Percentiles rank a stretch among this genome's conserved stretches.
Evolutionary conservation across 805 yeast genomes (phyloP).

Genomic region (Huiozyma sinensis): DNA sequence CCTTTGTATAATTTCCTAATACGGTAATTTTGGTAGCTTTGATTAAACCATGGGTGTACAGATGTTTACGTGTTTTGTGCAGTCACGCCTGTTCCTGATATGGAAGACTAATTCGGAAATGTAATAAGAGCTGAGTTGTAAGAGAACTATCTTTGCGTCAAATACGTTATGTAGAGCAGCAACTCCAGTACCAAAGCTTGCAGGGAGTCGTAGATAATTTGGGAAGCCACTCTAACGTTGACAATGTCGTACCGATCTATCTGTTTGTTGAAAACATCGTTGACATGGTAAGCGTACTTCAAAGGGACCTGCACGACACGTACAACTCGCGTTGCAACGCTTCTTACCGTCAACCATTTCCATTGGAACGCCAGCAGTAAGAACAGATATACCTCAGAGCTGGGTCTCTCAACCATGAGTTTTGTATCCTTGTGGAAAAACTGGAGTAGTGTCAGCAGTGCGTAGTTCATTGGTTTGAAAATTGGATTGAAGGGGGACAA

Average conservation of each 20-base stretch:
- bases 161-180: no score
- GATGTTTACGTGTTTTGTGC: no score
- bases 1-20: no score
- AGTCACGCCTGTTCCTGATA: no score
- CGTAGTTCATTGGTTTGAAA: neutral
- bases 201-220: no score
- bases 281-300: neutral
- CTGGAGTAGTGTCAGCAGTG: neutral
- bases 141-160: no score
- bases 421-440: neutral
- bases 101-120: no score
- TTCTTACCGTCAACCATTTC: neutral
- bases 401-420: neutral
- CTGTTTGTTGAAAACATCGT: conserved; percentile 1
- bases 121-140: no score
- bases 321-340: neutral
- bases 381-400: neutral
- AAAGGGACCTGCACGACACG: neutral
- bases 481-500: neutral
- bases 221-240: no score
- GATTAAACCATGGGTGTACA: no score
- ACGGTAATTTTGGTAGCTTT: no score
- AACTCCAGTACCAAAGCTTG: no score
- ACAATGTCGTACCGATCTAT: neutral
- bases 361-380: neutral